phyloP scores from a whole-genome alignment of 345 rosid species.

The Camelina sativa region DNA sequence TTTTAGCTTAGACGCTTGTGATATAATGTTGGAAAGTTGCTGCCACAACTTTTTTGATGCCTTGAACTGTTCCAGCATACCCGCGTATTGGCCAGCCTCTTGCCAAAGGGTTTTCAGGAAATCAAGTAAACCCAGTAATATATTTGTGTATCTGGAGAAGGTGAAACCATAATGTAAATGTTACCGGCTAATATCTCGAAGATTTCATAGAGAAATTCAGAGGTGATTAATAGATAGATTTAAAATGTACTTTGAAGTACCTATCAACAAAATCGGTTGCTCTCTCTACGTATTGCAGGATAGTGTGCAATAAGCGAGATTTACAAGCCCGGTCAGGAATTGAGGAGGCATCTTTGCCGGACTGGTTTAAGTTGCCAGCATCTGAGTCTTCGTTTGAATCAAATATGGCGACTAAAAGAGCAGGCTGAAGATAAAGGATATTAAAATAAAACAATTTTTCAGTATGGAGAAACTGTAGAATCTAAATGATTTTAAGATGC shows the following conservation, averaged over 20 bases:
- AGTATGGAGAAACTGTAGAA: constrained; percentile 16
- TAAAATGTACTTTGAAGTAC: constrained; percentile 48
- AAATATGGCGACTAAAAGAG: constrained; percentile 71
- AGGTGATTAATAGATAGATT: constrained; percentile 9
- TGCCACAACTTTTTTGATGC: constrained; percentile 70
- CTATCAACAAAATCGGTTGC: constrained; percentile 68
- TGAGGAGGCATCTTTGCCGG: constrained; percentile 47
- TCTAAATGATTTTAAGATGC: constrained; percentile 10
- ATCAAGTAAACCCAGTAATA: constrained; percentile 61
- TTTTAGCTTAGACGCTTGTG: constrained; percentile 48
- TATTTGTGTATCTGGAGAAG: constrained; percentile 63
- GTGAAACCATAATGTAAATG: constrained; percentile 34
- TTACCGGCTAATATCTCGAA: constrained; percentile 25
- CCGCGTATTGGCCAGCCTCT: constrained; percentile 73
- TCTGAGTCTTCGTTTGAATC: constrained; percentile 49
- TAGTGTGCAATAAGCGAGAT: constrained; percentile 54
- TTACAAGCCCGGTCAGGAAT: constrained; percentile 44
- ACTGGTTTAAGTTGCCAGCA: constrained; percentile 45
- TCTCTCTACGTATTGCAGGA: constrained; percentile 59
- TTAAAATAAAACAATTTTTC: constrained; percentile 30
- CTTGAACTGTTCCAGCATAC: constrained; percentile 61
- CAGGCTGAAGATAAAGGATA: constrained; percentile 64
- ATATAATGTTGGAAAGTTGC: constrained; percentile 55
- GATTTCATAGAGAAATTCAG: neutral
- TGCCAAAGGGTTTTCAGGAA: constrained; percentile 92